Percentiles rank a stretch among this genome's conserved stretches.
Evolutionary conservation across 2,329 filamentous ascomycete genomes (phyloP).

Genomic region (Scopulariopsis brevicaulis): DNA sequence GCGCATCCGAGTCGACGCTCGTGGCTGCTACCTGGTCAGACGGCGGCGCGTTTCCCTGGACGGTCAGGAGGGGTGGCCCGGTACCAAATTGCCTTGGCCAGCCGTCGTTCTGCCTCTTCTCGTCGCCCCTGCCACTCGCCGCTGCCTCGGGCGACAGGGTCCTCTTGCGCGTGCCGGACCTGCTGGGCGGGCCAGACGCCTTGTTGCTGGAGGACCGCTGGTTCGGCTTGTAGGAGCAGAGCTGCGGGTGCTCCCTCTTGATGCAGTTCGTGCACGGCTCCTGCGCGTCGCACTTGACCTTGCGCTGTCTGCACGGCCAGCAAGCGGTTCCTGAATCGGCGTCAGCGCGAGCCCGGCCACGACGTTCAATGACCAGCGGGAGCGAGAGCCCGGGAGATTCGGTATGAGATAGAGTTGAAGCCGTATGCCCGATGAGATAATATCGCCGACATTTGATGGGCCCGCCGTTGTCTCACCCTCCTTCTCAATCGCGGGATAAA

Average conservation of each 20-base stretch:
- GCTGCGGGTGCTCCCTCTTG: conserved; percentile 51
- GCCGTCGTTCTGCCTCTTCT: conserved; percentile 14
- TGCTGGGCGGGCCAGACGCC: conserved; percentile 9
- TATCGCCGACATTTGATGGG: background rate
- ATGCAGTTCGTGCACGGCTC: conserved; percentile 58
- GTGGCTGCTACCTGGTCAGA: conserved; percentile 10
- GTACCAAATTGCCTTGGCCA: conserved; percentile 30
- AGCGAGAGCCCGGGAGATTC: background rate
- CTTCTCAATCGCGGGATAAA: background rate
- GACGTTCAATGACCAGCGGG: background rate
- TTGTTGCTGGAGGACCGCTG: conserved; percentile 17
- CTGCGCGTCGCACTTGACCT: conserved; percentile 60
- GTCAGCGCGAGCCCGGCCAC: conserved; percentile 2
- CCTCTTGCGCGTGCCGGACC: conserved; percentile 20
- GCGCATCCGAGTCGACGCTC: conserved; percentile 36
- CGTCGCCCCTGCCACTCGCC: background rate
- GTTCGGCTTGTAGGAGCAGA: conserved; percentile 59
- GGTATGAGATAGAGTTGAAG: background rate
- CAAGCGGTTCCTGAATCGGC: conserved; percentile 42
- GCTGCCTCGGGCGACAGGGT: conserved; percentile 26
- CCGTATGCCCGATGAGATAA: background rate
- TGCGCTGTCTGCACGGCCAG: conserved; percentile 56
- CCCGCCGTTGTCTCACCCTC: background rate
- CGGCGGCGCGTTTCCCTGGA: background rate
- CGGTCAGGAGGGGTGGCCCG: background rate